Conservation (phyloP, 2,329 filamentous ascomycete genomes). For the Colletotrichum endophyticum region DNA sequence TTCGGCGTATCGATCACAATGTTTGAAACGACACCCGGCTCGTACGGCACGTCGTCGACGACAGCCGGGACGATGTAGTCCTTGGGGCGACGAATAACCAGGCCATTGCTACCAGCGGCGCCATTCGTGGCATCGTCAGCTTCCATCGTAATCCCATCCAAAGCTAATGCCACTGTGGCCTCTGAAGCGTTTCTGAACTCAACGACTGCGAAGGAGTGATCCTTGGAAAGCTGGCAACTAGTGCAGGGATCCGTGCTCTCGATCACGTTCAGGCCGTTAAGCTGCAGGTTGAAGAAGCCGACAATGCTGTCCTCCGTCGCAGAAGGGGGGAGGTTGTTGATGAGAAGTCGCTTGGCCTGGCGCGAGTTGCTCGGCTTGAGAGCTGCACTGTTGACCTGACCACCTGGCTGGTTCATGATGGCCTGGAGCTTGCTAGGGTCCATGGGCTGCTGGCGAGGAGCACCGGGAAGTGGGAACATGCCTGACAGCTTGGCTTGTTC, state of each 20-base stretch:
- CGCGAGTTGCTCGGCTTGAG: conserved; percentile 92
- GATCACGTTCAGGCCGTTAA: conserved; percentile 95
- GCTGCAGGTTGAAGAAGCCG: conserved; percentile 92
- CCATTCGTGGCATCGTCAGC: conserved; percentile 67
- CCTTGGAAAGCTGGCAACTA: conserved; percentile 80
- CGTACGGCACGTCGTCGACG: conserved; percentile 73
- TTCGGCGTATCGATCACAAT: conserved; percentile 90
- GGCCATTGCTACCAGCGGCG: conserved; percentile 54
- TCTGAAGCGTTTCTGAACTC: conserved; percentile 91
- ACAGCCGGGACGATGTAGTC: conserved; percentile 94
- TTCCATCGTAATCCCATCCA: conserved; percentile 90
- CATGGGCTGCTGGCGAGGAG: conserved; percentile 93
- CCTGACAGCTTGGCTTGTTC: conserved; percentile 98
- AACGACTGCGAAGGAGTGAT: conserved; percentile 80
- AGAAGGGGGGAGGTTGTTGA: conserved; percentile 78
- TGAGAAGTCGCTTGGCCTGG: conserved; percentile 90
- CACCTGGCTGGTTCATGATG: conserved; percentile 89
- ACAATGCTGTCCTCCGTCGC: conserved; percentile 78
- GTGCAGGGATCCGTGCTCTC: conserved; percentile 84
- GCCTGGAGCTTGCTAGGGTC: conserved; percentile 92
- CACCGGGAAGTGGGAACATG: conserved; percentile 98
- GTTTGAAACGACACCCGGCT: conserved; percentile 78
- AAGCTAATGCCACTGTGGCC: conserved; percentile 86
- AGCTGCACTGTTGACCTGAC: conserved; percentile 73
- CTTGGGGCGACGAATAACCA: conserved; percentile 86